Base-by-base conservation (phyloP, 192 early-diverging fungal genomes). In the Backusella parvicylindrica region DNA sequence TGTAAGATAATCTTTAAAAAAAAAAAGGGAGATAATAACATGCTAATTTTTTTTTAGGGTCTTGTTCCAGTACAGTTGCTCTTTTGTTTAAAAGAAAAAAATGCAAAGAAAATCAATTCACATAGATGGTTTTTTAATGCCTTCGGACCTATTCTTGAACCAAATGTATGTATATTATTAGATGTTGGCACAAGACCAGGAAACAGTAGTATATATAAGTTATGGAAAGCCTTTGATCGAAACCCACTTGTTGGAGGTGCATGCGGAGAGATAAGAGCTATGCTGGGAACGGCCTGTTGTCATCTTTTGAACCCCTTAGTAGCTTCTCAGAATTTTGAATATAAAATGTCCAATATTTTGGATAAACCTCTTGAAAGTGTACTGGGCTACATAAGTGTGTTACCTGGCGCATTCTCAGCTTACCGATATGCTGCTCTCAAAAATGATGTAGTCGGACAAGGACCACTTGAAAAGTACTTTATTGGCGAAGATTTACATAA, bases 1-100 rank as follows among this genome's bases (percentile, higher is more conserved):
- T 67, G 65, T 32, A 33, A 37, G 28, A 9, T 43, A 13, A 28
- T 38, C 0, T 36, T 68, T 68, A 49, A 49, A 31, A 1, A 32
- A 1, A 37, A 36, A 33, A 36, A 37, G 1, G 13, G 1, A 1
- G 13, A 23, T 37, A 23, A 30, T 21, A 21, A 18, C 1, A 30
- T 33, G 5, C 8, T 21, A 5, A 50, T 63, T 16, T 11, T 63
- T 23, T 23, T 21, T 79, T 84, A 94, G 78, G 77, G 77, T 37
- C 83, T 83, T 66, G 89, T 89, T 2, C 91, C 91, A 33, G 86
- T 91, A 31, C 93, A 93, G 80, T 86, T 87, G 32, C 82, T 95
- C 73, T 95, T 95, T 76, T 89, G 91, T 74, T 75, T 95, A 12
- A 95, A 95, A 81, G 93, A 95, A 80, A 89, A 93, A 77, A 95